Evolutionary conservation across 225 moss, liverwort and hornwort species (phyloP).

Genomic region (Takakia lepidozioides): DNA sequence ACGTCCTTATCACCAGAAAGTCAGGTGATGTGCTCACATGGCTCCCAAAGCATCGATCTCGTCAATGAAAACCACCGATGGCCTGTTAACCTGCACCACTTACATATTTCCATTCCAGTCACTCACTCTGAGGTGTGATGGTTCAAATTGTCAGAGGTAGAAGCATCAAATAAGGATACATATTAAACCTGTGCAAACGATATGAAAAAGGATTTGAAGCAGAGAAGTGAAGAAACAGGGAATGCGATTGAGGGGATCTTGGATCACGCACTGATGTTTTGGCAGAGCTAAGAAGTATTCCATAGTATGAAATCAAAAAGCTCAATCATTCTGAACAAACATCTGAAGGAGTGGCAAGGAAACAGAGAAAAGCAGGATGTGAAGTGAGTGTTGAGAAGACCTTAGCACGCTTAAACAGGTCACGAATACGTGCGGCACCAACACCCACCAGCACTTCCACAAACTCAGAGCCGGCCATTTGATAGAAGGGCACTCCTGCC

Average conservation of each 20-base stretch:
- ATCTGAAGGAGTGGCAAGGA: neutral
- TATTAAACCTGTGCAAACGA: too few relatives aligned
- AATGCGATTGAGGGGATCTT: too few relatives aligned
- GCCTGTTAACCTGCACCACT: conserved; percentile 60
- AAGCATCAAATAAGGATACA: too few relatives aligned
- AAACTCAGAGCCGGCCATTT: conserved; percentile 99
- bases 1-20: too few relatives aligned
- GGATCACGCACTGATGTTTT: too few relatives aligned
- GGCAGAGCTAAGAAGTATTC: too few relatives aligned
- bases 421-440: conserved; percentile 91
- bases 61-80: conserved; percentile 96
- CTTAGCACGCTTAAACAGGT: conserved; percentile 98
- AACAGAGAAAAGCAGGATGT: neutral
- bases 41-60: conserved; percentile 98
- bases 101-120: neutral
- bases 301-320: too few relatives aligned
- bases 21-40: conserved; percentile 61
- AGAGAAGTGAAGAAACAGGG: too few relatives aligned
- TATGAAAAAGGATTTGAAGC: too few relatives aligned
- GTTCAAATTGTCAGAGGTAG: too few relatives aligned
- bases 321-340: neutral
- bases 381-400: neutral
- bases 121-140: too few relatives aligned
- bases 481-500: conserved; percentile 97
- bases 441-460: conserved; percentile 97